These are phyloP conservation scores for Plasmodium cynomolgi DNA, from an alignment of 169 alveolate genomes.

Conservation along the genomic window DNA sequence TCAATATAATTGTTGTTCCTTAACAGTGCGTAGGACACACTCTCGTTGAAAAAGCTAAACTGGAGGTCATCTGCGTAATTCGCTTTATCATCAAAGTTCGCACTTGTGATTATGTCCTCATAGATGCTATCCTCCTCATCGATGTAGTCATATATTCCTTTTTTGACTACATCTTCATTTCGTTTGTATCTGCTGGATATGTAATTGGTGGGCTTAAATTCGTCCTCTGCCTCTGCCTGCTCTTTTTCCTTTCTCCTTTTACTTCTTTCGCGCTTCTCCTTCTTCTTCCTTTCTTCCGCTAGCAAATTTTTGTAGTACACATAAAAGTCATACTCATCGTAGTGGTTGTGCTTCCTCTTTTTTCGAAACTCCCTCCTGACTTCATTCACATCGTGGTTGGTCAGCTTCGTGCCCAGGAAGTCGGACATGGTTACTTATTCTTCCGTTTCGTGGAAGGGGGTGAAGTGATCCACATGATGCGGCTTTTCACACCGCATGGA, in stretches of 20 bases:
- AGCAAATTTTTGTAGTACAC: conserved; percentile 64
- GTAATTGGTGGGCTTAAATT: conserved; percentile 59
- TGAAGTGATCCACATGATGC: not conserved
- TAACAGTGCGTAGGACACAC: conserved; percentile 38
- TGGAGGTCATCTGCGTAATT: conserved; percentile 41
- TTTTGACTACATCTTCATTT: conserved; percentile 3
- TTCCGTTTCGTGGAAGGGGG: not conserved
- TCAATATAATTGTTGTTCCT: conserved; percentile 61
- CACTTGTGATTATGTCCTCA: conserved; percentile 59
- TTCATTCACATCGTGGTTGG: conserved; percentile 40
- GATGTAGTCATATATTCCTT: conserved; percentile 58
- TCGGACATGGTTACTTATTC: conserved; percentile 8
- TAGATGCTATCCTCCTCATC: conserved; percentile 72
- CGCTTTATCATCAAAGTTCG: not conserved
- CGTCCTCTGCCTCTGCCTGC: conserved; percentile 3
- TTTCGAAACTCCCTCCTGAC: conserved; percentile 29
- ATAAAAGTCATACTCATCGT: conserved; percentile 70
- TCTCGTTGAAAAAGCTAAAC: conserved; percentile 69
- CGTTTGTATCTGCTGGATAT: conserved; percentile 67
- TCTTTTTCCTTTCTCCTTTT: not conserved
- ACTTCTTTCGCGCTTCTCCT: conserved; percentile 3
- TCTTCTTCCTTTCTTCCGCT: conserved; percentile 37
- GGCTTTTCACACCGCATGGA: not conserved
- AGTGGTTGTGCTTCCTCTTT: conserved; percentile 14
- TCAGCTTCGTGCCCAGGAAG: conserved; percentile 57